Percentiles rank a stretch among this genome's conserved stretches.
phyloP scores from a whole-genome alignment of 2,329 filamentous ascomycete species.

The Emergomyces africanus region DNA sequence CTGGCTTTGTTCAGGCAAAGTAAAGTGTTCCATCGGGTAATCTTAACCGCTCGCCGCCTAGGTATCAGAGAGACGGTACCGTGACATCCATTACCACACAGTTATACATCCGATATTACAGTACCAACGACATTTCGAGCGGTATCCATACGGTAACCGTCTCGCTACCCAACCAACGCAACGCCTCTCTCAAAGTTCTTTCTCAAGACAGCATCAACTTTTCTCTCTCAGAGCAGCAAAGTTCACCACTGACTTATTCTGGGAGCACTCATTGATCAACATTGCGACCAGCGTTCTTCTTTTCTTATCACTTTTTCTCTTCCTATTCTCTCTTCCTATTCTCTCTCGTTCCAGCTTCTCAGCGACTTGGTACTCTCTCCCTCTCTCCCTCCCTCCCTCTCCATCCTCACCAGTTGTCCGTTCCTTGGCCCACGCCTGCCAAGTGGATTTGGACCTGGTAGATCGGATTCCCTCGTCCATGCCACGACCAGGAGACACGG shows the following conservation, averaged over 20 bases:
- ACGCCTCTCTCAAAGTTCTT: neutral
- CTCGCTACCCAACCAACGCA: slow-evolving; percentile 1
- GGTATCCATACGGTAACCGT: too few species aligned
- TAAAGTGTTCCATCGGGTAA: too few species aligned
- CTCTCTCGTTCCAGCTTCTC: neutral
- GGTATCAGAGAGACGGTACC: too few species aligned
- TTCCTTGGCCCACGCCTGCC: slow-evolving; percentile 36
- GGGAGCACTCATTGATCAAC: neutral
- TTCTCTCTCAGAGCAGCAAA: neutral
- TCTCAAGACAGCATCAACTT: neutral
- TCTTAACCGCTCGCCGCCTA: too few species aligned
- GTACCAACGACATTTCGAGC: too few species aligned
- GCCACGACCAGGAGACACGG: slow-evolving; percentile 36
- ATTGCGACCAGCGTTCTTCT: neutral
- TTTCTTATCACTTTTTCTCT: too few species aligned
- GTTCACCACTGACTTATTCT: neutral
- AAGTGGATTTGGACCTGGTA: slow-evolving; percentile 35
- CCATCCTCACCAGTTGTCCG: slow-evolving; percentile 1
- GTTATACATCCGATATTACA: neutral
- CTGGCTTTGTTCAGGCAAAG: too few species aligned
- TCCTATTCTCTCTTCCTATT: neutral
- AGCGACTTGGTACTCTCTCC: neutral
- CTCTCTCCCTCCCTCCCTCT: neutral
- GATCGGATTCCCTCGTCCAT: slow-evolving; percentile 33
- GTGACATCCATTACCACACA: too few species aligned